A percentile compares a stretch with the other conserved stretches of the same genome.
phyloP scores from a whole-genome alignment of 2,329 filamentous ascomycete genomes.

The Xylaria sp. region DNA sequence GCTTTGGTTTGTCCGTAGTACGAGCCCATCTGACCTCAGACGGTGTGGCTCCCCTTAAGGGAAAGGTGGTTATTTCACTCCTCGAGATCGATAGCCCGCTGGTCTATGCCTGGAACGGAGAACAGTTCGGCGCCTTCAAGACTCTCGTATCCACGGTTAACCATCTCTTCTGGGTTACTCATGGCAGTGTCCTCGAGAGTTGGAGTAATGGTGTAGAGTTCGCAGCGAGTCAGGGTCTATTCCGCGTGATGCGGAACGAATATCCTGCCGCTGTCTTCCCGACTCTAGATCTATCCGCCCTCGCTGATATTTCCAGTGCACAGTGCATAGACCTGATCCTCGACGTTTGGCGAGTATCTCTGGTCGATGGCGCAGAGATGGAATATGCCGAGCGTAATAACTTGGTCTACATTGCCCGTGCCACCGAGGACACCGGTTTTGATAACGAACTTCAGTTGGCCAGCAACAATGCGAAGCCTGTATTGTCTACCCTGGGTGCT shows the following conservation, averaged over 20 bases:
- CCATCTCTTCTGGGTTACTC: conserved; percentile 14
- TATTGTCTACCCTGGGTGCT: neutral
- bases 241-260: conserved; percentile 20
- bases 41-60: neutral
- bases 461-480: neutral
- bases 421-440: neutral
- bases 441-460: neutral
- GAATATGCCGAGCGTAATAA: neutral
- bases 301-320: neutral
- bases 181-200: neutral
- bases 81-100: conserved; percentile 18
- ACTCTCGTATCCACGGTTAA: conserved; percentile 1
- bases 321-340: neutral
- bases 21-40: conserved; percentile 4
- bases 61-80: conserved; percentile 11
- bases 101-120: neutral
- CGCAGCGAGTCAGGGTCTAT: conserved; percentile 1
- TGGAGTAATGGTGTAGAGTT: neutral
- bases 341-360: neutral
- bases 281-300: neutral
- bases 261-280: conserved; percentile 7
- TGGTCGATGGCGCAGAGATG: neutral
- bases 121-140: conserved; percentile 8
- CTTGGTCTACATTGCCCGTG: neutral
- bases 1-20: neutral